Evolutionary conservation across 495 filamentous ascomycete genomes (phyloP), one percentile per base, ranked within the genome.

Genomic region (Penicillium turbatum): DNA sequence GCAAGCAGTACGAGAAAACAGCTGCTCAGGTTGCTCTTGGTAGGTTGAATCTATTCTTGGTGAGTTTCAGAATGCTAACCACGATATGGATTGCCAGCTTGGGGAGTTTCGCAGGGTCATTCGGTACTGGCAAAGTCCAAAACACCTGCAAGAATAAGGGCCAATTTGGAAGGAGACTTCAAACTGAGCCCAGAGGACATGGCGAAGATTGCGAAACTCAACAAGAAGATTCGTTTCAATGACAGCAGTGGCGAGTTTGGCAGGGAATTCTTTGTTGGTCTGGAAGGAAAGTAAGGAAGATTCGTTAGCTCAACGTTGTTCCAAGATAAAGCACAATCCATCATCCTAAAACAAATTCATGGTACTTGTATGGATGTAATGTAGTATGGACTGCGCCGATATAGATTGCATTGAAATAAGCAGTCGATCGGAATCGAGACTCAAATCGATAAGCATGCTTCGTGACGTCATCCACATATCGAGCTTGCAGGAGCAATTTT

Each of bases 71-170:
- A 15, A 17, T 32, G 26, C 38, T 55, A 42, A 59, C 29, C 24
- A 26, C 40, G 16, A 27, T 17, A n/a, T 32, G 29, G 1, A 12
- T 69, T 77, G 35, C 60, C 71, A 65, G 82, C 81, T 0, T 84
- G 81, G 86, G 86, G 83, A n/a, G 76, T 89, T 27, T 66, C 78
- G n/a, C 67, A 79, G 26, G 86, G 82, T 9, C 80, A 81, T 27
- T 72, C 72, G 5, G 85, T 90, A 10, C 74, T 92, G 43, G 84
- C 86, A 3, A 92, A 90, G 73, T 79, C 74, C 35, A 80, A 79
- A 59, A 78, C 79, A 0, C 76, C 78, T 0, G 62, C 64, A 21
- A 59, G 83, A 6, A 86, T 87, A 54, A 70, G 66, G 59, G 56
- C 53, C 12, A 87, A 86, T 56, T 54, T 86, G 13, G 80, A 80